phyloP scores from a whole-genome alignment of 2,329 filamentous ascomycete genomes.

The Phaeosphaeria sp. region DNA sequence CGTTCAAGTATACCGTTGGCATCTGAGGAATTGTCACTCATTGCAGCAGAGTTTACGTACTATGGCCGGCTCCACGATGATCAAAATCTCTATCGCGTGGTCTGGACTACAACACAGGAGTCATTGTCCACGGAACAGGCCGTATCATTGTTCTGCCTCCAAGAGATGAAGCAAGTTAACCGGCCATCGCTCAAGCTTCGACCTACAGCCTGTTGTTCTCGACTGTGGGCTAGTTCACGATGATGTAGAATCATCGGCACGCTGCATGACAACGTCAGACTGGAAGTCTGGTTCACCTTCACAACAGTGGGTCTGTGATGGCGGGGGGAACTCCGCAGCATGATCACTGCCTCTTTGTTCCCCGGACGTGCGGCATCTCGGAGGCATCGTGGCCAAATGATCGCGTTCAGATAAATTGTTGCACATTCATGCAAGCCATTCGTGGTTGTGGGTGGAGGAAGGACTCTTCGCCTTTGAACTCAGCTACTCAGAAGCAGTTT shows the following conservation, averaged over 20 bases:
- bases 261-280: not conserved
- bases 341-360: not conserved
- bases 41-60: not conserved
- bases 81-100: not conserved
- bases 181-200: not conserved
- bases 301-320: not conserved
- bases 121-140: not conserved
- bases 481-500: not conserved
- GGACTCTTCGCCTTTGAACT: too few species aligned
- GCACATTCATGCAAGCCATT: not conserved
- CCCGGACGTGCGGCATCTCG: not conserved
- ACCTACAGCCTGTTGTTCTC: not conserved
- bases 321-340: not conserved
- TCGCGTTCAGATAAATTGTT: not conserved
- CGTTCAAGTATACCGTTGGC: too few species aligned
- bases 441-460: not conserved
- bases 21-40: too few species aligned
- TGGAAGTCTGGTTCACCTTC: not conserved
- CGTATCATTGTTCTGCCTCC: not conserved
- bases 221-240: not conserved
- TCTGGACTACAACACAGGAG: not conserved
- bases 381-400: not conserved
- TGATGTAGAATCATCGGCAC: not conserved
- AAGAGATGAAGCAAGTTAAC: not conserved
- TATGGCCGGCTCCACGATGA: not conserved